Percentiles rank a stretch among this genome's conserved stretches.
Evolutionary conservation across 2,329 filamentous ascomycete species (phyloP).

Genomic region (Nothopassalora personata): DNA sequence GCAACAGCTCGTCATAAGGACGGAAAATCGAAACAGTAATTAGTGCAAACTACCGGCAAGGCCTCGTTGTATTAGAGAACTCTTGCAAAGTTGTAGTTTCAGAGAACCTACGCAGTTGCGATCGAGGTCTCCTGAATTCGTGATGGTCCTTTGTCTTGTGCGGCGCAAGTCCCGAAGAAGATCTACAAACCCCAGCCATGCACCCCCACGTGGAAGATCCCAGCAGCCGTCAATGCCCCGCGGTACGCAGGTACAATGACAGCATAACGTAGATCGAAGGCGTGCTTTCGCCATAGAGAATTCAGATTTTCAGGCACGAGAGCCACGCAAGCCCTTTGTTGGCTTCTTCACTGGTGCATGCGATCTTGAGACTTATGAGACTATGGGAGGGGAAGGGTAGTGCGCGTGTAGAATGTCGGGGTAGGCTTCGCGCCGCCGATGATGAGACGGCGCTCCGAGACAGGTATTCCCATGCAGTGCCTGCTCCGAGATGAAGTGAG

Average conservation of each 20-base stretch:
- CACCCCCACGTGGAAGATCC: neutral
- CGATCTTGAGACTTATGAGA: neutral
- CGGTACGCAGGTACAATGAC: neutral
- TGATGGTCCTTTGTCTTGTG: no score
- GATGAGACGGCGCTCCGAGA: neutral
- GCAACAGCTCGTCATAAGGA: no score
- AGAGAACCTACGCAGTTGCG: no score
- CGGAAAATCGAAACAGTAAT: no score
- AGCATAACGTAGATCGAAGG: neutral
- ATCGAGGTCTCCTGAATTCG: no score
- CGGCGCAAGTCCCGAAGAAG: neutral
- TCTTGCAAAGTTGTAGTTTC: no score
- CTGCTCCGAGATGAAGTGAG: neutral
- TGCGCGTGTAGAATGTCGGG: neutral
- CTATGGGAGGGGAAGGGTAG: neutral
- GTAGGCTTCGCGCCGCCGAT: no score
- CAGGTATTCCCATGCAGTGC: neutral
- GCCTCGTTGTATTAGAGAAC: no score
- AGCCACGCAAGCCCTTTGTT: no score
- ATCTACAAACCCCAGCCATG: neutral
- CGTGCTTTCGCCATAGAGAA: neutral
- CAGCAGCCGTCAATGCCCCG: neutral
- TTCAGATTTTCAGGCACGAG: neutral
- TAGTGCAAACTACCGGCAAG: no score
- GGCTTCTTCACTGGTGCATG: neutral